These are phyloP conservation scores for Ceratocystis huliohia DNA, from an alignment of 2,329 filamentous ascomycete species.

Conservation along the genomic window DNA sequence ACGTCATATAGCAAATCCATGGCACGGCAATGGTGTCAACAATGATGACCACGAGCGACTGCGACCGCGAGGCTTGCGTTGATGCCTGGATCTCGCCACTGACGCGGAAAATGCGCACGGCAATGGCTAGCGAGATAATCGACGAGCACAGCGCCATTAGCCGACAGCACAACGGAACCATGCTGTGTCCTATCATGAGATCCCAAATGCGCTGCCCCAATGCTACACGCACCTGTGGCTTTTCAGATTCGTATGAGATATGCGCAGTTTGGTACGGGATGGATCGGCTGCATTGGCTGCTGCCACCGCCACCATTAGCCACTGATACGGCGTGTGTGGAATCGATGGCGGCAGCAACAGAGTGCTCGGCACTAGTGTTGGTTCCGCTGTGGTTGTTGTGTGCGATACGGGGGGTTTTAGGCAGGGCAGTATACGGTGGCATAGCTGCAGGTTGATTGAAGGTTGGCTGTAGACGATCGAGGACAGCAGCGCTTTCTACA, in stretches of 20 bases:
- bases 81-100: conserved; percentile 27
- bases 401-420: conserved; percentile 23
- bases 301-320: conserved; percentile 12
- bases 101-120: conserved; percentile 57
- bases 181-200: conserved; percentile 62
- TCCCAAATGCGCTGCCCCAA: conserved; percentile 49
- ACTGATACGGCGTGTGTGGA: neutral
- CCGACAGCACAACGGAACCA: conserved; percentile 75
- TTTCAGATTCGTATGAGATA: conserved; percentile 18
- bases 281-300: conserved; percentile 22
- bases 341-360: neutral
- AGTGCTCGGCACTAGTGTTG: conserved; percentile 23
- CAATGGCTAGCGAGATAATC: conserved; percentile 64
- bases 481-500: conserved; percentile 35
- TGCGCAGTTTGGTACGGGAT: neutral
- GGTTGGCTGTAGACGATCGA: conserved; percentile 36
- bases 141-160: conserved; percentile 74
- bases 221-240: conserved; percentile 26
- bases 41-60: conserved; percentile 75
- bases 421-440: conserved; percentile 23
- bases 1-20: conserved; percentile 88
- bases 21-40: conserved; percentile 81
- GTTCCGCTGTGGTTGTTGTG: conserved; percentile 12
- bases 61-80: conserved; percentile 48
- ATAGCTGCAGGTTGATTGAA: conserved; percentile 33